phyloP scores from a whole-genome alignment of 2,329 filamentous ascomycete genomes.

The Paraphoma sp. region DNA sequence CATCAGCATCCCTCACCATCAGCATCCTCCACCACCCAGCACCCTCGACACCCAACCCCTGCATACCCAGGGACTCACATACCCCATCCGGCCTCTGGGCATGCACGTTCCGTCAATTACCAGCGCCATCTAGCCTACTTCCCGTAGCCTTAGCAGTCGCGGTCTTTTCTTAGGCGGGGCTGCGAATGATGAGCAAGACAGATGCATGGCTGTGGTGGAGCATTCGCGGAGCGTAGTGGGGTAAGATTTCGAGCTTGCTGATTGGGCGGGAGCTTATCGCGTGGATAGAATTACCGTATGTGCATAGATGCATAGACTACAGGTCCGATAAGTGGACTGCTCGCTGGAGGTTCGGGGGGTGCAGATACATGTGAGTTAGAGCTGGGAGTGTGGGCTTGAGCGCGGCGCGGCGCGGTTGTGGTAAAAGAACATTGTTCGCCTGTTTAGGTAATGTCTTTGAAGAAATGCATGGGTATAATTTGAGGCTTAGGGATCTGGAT shows the following conservation, averaged over 20 bases:
- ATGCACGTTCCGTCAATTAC: neutral
- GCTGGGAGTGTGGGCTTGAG: too few relatives aligned
- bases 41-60: neutral
- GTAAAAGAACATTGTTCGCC: too few relatives aligned
- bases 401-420: too few relatives aligned
- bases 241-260: neutral
- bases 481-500: slow-evolving; percentile 5
- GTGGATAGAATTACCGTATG: slow-evolving; percentile 4
- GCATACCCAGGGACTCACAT: slow-evolving; percentile 1
- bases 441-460: neutral
- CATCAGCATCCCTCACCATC: too few relatives aligned
- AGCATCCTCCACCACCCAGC: neutral
- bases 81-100: slow-evolving; percentile 1
- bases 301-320: neutral
- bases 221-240: neutral
- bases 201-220: neutral
- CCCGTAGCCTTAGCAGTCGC: neutral
- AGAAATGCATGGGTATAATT: neutral
- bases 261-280: slow-evolving; percentile 4
- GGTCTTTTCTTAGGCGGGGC: neutral
- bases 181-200: neutral
- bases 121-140: neutral
- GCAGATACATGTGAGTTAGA: too few relatives aligned
- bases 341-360: too few relatives aligned
- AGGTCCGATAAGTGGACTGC: neutral